Evolutionary conservation across 306 rosid species (phyloP), one percentile per base, ranked within the genome.

Genomic region (Abrus pulchellus): DNA sequence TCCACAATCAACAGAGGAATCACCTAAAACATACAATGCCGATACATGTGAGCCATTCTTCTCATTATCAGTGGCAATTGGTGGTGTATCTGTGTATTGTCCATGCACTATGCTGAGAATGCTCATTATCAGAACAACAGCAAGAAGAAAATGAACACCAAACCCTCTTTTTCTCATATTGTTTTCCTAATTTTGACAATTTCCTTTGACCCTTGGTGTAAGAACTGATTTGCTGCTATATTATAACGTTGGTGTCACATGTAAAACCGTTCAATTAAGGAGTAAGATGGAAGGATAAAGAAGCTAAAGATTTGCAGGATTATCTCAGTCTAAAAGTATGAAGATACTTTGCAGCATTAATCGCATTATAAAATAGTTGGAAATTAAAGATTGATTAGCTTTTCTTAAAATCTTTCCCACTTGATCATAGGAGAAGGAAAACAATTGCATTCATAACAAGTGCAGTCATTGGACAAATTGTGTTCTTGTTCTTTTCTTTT

Each of bases 1-100:
- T 29, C 98, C 97, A 34, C 97, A 92, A 78, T 92, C 97, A 45
- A 94, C 98, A 0, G 97, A 90, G 60, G 98, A 94, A 87, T 94
- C 97, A 7, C 98, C 97, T 76, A 94, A 59, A 8, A 91, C 65
- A 75, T 52, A 91, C 86, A 94, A 56, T 12, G 96, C 93, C 1
- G 85, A 81, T 7, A 63, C 78, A 55, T 81, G 75, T 49, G 85
- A 65, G 12, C 4, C 43, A 33, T 68, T 83, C 47, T 36, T 77
- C 36, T 11, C 68, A 68, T 44, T 47, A 33, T 5, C 71, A 30
- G 38, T 20, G 20, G 50, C 32, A 48, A 28, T 50, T 34, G 56
- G 65, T 32, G 75, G 65, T 32, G 75, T 65, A 9, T 76, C 62
- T 10, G 43, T 40, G 54, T 13, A 11, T 66, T 62, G 84, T 5